phyloP scores from a whole-genome alignment of 2,329 filamentous ascomycete genomes.

The Pezizomycotina sp. region DNA sequence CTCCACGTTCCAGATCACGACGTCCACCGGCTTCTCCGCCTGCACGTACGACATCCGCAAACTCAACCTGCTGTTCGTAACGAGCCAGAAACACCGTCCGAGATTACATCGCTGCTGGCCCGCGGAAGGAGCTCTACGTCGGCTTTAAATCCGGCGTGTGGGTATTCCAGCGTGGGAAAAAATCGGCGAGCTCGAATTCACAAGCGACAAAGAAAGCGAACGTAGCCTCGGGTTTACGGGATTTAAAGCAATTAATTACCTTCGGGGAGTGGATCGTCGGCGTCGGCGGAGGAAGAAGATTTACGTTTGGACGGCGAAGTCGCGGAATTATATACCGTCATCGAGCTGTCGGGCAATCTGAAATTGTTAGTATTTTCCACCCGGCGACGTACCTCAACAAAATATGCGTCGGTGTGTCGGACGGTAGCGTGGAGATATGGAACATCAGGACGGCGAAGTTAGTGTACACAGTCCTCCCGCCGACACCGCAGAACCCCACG shows the following conservation, averaged over 20 bases:
- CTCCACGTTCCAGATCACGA: constrained; percentile 92
- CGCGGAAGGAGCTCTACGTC: constrained; percentile 17
- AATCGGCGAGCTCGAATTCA: constrained; percentile 55
- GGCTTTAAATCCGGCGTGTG: constrained; percentile 49
- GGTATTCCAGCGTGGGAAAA: constrained; percentile 83
- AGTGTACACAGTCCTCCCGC: constrained; percentile 74
- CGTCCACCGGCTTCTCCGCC: constrained; percentile 72
- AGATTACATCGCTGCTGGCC: constrained; percentile 31
- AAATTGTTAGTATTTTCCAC: constrained; percentile 23
- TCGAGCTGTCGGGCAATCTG: constrained; percentile 18
- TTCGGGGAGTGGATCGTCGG: constrained; percentile 87
- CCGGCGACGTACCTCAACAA: constrained; percentile 66
- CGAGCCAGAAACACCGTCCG: constrained; percentile 65
- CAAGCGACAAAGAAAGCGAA: constrained; percentile 31
- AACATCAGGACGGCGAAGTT: constrained; percentile 85
- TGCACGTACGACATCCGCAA: constrained; percentile 91
- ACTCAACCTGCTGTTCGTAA: constrained; percentile 84
- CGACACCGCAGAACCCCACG: constrained; percentile 34
- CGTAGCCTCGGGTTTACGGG: constrained; percentile 20
- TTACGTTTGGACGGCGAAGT: constrained; percentile 50
- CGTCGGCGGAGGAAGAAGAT: constrained; percentile 53
- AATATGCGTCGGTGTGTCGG: constrained; percentile 69
- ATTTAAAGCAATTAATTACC: constrained; percentile 57
- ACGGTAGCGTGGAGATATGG: constrained; percentile 92
- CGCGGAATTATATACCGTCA: constrained; percentile 14